A percentile compares a stretch with the other conserved stretches of the same genome.
phyloP scores from a whole-genome alignment of 768 basidiomycete species.

The Filobasidium floriforme region DNA sequence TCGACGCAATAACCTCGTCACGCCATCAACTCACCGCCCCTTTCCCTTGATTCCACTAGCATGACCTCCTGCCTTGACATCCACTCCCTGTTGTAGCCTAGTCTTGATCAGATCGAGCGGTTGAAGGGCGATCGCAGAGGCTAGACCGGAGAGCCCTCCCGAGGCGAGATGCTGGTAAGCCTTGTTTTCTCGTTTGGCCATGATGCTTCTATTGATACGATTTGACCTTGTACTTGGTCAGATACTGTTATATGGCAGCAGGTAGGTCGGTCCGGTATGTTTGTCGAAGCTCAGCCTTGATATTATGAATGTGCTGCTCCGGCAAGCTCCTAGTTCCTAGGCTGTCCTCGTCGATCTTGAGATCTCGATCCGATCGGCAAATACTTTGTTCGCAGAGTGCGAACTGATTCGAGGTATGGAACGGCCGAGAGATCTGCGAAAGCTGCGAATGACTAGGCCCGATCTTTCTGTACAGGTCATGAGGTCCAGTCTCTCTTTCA shows the following conservation, averaged over 20 bases:
- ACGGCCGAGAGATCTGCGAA: too few relatives aligned
- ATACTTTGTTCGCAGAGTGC: too few relatives aligned
- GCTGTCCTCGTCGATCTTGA: background rate
- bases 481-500: too few relatives aligned
- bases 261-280: too few relatives aligned
- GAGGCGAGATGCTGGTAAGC: slow-evolving; percentile 39
- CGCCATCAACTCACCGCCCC: background rate
- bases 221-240: too few relatives aligned
- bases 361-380: background rate
- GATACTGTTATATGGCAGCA: too few relatives aligned
- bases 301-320: background rate
- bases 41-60: slow-evolving; percentile 6
- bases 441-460: too few relatives aligned
- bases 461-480: too few relatives aligned
- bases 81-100: slow-evolving; percentile 68
- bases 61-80: slow-evolving; percentile 32
- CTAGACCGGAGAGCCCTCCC: slow-evolving; percentile 41
- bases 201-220: too few relatives aligned
- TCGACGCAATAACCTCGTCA: background rate
- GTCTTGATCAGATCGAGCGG: slow-evolving; percentile 79
- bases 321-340: background rate
- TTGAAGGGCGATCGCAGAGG: slow-evolving; percentile 40
- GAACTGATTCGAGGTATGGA: too few relatives aligned
- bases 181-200: slow-evolving; percentile 20
- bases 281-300: background rate